Evolutionary conservation across 2,329 filamentous ascomycete species (phyloP).

Genomic region (Fusarium sp.): DNA sequence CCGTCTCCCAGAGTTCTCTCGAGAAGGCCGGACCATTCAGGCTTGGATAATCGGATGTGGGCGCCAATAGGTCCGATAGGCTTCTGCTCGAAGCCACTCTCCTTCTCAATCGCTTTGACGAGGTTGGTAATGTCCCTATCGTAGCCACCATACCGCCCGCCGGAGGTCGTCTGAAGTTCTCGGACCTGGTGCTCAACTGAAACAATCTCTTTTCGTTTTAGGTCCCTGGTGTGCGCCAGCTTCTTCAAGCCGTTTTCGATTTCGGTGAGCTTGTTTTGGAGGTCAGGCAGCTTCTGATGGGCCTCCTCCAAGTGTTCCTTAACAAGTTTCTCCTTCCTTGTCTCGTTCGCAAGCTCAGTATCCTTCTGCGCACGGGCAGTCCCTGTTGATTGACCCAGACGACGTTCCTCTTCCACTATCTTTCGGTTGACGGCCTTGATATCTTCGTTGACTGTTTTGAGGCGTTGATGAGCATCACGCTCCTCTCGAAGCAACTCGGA

Average conservation of each 20-base stretch:
- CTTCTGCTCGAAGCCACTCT: slow-evolving; percentile 70
- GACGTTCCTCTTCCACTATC: slow-evolving; percentile 64
- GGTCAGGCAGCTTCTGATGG: slow-evolving; percentile 45
- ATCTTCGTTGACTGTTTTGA: slow-evolving; percentile 61
- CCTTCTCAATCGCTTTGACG: slow-evolving; percentile 71
- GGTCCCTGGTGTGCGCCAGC: slow-evolving; percentile 46
- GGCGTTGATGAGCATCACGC: slow-evolving; percentile 66
- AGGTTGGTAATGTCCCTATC: slow-evolving; percentile 68
- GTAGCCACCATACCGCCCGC: slow-evolving; percentile 70
- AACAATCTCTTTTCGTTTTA: slow-evolving; percentile 63
- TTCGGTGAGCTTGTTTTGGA: slow-evolving; percentile 47
- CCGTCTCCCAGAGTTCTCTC: slow-evolving; percentile 76
- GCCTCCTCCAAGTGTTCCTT: slow-evolving; percentile 42
- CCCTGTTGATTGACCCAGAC: slow-evolving; percentile 73
- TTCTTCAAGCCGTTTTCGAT: slow-evolving; percentile 46
- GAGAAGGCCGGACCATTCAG: slow-evolving; percentile 82
- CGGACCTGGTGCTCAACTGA: slow-evolving; percentile 55
- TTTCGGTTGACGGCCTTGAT: slow-evolving; percentile 56
- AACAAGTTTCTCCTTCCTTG: slow-evolving; percentile 40
- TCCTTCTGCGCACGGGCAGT: slow-evolving; percentile 70
- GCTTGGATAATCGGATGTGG: slow-evolving; percentile 76
- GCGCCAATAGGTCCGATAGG: slow-evolving; percentile 86
- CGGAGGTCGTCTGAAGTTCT: slow-evolving; percentile 64
- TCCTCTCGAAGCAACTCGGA: slow-evolving; percentile 67
- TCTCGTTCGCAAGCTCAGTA: slow-evolving; percentile 56